Conservation (phyloP, 1,284 basidiomycete species). For the Cystobasidiaceae sp. region DNA sequence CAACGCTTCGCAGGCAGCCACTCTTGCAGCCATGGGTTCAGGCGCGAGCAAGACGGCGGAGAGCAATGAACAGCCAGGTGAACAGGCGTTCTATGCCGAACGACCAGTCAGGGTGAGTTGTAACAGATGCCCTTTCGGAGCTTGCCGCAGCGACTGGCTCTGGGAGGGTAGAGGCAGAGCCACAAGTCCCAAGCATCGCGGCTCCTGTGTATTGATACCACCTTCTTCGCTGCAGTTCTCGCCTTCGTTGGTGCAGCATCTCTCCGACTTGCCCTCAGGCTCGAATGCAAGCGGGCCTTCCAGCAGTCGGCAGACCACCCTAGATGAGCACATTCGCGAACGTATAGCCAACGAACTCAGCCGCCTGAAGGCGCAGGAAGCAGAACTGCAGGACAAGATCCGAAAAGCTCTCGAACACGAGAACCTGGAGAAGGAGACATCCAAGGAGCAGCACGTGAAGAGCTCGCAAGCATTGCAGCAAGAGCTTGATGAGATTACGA, state of each 20-base stretch:
- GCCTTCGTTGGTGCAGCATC: conserved; percentile 25
- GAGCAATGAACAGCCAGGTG: conserved; percentile 11
- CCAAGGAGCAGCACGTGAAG: conserved; percentile 17
- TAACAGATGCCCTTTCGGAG: not conserved
- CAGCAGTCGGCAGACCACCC: conserved; percentile 36
- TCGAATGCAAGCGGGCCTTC: conserved; percentile 9
- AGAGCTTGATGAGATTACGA: conserved; percentile 23
- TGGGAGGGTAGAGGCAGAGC: no score
- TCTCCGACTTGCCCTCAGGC: conserved; percentile 22
- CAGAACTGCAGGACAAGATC: conserved; percentile 38
- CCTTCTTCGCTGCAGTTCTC: conserved; percentile 21
- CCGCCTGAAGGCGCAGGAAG: conserved; percentile 38
- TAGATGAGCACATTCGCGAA: conserved; percentile 41
- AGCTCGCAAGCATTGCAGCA: conserved; percentile 19
- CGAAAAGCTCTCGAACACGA: conserved; percentile 41
- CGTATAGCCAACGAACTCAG: conserved; percentile 38
- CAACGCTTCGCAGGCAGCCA: no score
- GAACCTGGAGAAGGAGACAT: conserved; percentile 40
- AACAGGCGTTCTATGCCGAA: conserved; percentile 31
- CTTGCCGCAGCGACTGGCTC: not conserved
- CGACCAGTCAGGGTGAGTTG: conserved; percentile 30
- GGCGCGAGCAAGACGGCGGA: conserved; percentile 24
- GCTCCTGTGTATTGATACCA: not conserved
- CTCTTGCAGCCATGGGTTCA: conserved; percentile 16
- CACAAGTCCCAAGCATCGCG: not conserved